Base-by-base conservation (phyloP, 257 asterid genomes). In the Solanum pinnatisectum region DNA sequence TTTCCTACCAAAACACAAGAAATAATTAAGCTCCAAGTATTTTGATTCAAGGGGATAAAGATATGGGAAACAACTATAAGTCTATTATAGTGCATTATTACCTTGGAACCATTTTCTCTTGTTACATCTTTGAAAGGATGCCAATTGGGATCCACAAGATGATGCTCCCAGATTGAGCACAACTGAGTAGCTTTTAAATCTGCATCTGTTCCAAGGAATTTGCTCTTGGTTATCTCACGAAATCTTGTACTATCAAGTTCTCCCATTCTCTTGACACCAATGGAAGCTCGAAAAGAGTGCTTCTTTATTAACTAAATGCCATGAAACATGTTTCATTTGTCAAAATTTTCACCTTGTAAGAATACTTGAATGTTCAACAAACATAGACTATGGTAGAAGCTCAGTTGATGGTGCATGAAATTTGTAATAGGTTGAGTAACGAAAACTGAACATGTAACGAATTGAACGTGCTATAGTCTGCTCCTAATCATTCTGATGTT, bases 241-340 rank as follows among this genome's bases (percentile, higher is more conserved):
- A 88, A 88, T 20, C 89, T 67, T 25, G 11, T 83, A 30, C 4
- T 3, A 68, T 90, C 87, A 46, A 90, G 39, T 30, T 88, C 92
- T 39, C 92, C 91, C 86, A 88, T 87, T 85, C 87, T 84, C 90
- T 90, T 90, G 68, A 90, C 72, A 20, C 89, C 87, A 27, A 90
- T 71, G 22, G 10, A 13, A 15, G 65, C 52, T 65, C 20, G 14
- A 5, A 39, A 46, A 82, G 86, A 18, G 10, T 18, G 7, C 40
- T 82, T 6, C 70, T 49, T 82, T 65, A 82, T 30, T 33, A 67
- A 67, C 86, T 82, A 82, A 49, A 49, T n/a, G n/a, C n/a, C n/a
- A n/a, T n/a, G n/a, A n/a, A n/a, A n/a, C n/a, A n/a, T n/a, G n/a
- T n/a, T n/a, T 10, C 16, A 27, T 49, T 82, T 18, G 68, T 82